Evolutionary conservation across 768 basidiomycete genomes (phyloP), one percentile per base, ranked within the genome.

Genomic region (Paxillus involutus): DNA sequence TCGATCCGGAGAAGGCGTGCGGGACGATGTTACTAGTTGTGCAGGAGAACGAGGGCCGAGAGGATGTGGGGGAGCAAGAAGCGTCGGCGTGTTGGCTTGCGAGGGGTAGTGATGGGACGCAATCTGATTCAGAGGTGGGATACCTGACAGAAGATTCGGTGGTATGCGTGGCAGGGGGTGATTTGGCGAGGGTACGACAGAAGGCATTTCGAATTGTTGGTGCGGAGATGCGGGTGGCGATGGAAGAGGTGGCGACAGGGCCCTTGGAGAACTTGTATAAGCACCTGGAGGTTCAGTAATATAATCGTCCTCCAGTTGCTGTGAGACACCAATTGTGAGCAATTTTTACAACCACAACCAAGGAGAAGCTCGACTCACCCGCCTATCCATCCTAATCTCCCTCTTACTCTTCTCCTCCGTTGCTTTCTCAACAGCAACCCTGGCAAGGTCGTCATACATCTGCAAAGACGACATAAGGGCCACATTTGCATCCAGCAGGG

Each of bases 371-470:
- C 58, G 16, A 51, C 64, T 44, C 35, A 94, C 93, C 63, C 77
- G 77, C 50, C 82, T 74, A 66, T 86, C 85, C 71, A 91, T 80
- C 58, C 79, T 79, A 3, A 74, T 77, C 40, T 93, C 88, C 58
- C 77, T 83, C 63, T 77, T 77, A 64, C 91, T 94, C 55, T 83
- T 74, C 60, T 91, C 85, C 60, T 90, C 80, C 2, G 81, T 80
- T 45, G 63, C 66, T 56, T 73, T 76, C 48, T 76, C 85, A 35
- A 77, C 66, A 13, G 80, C 90, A 16, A 92, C 76, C 19, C 85
- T 76, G 57, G 86, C 79, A 35, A 93, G 73, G 62, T 96, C 92
- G 11, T 93, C 88, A 60, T 93, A 86, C 63, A 89, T 82, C 47
- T 78, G 75, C 53, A 94, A 66, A 2, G 84, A 88, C 36, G 82